phyloP scores from a whole-genome alignment of 208 protist genomes.

The Strigomonas culicis region DNA sequence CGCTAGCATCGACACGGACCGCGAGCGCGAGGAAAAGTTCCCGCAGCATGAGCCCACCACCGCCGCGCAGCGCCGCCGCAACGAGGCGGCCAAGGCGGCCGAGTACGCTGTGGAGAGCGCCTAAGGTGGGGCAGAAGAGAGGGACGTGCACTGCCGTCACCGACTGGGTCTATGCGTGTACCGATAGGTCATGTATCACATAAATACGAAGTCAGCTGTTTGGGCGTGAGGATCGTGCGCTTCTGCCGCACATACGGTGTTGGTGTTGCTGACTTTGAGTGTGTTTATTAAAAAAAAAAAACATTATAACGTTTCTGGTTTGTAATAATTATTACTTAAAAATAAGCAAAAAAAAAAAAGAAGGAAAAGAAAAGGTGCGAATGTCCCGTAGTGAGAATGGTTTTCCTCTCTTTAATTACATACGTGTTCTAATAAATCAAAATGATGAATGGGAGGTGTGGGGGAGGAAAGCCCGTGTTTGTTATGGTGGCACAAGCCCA shows the following conservation, averaged over 20 bases:
- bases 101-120: slow-evolving; percentile 51
- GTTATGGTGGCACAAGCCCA: too few species aligned
- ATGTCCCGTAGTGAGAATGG: too few species aligned
- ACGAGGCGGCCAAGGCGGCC: slow-evolving; percentile 54
- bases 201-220: slow-evolving; percentile 11
- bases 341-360: not conserved
- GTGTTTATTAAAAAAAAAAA: slow-evolving; percentile 1
- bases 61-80: slow-evolving; percentile 56
- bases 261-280: too few species aligned
- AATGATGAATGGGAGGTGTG: too few species aligned
- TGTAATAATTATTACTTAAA: not conserved
- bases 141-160: slow-evolving; percentile 8
- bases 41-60: slow-evolving; percentile 69
- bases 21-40: slow-evolving; percentile 70
- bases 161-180: not conserved
- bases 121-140: slow-evolving; percentile 27
- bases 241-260: too few species aligned
- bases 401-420: too few species aligned
- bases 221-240: too few species aligned
- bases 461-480: too few species aligned
- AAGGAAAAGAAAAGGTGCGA: not conserved
- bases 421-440: too few species aligned
- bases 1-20: slow-evolving; percentile 53
- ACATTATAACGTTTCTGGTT: not conserved
- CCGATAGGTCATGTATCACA: not conserved